phyloP scores from a whole-genome alignment of 2,329 filamentous ascomycete genomes.

The Ophiognomonia clavigignenti-juglandacearum region DNA sequence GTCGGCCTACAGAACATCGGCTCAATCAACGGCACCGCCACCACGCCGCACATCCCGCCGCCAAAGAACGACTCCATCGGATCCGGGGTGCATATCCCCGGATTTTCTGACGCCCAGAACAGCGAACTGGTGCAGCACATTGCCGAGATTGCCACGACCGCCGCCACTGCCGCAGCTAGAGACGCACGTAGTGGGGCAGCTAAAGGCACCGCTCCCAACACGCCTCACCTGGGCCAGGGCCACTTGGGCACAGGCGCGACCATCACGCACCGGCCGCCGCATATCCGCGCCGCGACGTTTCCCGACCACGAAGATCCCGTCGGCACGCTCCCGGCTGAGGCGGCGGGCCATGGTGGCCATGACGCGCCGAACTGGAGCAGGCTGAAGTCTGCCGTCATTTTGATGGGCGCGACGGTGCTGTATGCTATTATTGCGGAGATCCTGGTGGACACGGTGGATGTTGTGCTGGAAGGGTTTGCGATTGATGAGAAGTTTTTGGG shows the following conservation, averaged over 20 bases:
- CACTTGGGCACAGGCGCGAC: conserved; percentile 19
- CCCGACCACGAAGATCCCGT: conserved; percentile 41
- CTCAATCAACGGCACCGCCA: conserved; percentile 37
- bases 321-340: conserved; percentile 20
- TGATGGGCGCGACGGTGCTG: conserved; percentile 81
- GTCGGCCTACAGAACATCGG: conserved; percentile 57
- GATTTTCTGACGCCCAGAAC: conserved; percentile 78
- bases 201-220: conserved; percentile 13
- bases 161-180: conserved; percentile 78
- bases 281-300: conserved; percentile 32
- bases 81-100: conserved; percentile 52
- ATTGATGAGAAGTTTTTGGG: conserved; percentile 97
- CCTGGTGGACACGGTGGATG: conserved; percentile 91
- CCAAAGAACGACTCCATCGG: conserved; percentile 51
- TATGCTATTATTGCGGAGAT: conserved; percentile 99
- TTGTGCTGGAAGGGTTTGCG: conserved; percentile 83
- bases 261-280: conserved; percentile 22
- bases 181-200: conserved; percentile 47
- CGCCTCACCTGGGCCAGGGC: conserved; percentile 13
- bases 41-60: conserved; percentile 69
- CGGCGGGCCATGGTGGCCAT: conserved; percentile 62
- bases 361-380: conserved; percentile 99
- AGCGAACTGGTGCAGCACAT: conserved; percentile 78
- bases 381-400: conserved; percentile 81
- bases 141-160: conserved; percentile 88